Conservation (phyloP, 352 stramenopile genomes). For the Phytophthora litchii region DNA sequence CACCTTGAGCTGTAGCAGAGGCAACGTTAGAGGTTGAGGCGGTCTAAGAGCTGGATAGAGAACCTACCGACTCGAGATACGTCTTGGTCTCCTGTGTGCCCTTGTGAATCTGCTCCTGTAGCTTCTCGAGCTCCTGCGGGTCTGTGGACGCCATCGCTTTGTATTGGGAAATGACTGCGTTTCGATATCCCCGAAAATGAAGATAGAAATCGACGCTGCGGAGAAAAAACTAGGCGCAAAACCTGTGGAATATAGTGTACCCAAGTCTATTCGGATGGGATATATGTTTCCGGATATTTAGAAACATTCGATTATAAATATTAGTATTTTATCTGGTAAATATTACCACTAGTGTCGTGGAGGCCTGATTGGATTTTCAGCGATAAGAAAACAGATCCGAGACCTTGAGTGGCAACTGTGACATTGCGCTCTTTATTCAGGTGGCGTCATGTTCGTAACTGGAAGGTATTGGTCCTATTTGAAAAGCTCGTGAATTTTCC, state of each 20-base stretch:
- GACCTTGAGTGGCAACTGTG: not conserved
- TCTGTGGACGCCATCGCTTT: constrained; percentile 26
- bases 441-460: no score
- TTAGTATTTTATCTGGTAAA: not conserved
- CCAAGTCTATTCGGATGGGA: not conserved
- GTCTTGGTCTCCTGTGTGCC: constrained; percentile 78
- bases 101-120: constrained; percentile 74
- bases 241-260: constrained; percentile 1
- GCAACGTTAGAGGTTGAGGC: not conserved
- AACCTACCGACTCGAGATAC: constrained; percentile 56
- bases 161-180: constrained; percentile 9
- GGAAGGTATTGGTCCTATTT: no score
- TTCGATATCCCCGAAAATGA: constrained; percentile 2
- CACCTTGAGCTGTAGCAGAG: constrained; percentile 43
- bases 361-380: not conserved
- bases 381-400: not conserved
- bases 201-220: constrained; percentile 15
- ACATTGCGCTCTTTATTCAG: not conserved
- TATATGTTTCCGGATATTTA: no score
- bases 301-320: not conserved
- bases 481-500: no score
- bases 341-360: not conserved
- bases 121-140: constrained; percentile 56
- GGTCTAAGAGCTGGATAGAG: not conserved
- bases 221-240: constrained; percentile 11